phyloP scores from a whole-genome alignment of 2,329 filamentous ascomycete genomes.

The Pseudogymnoascus sp. region DNA sequence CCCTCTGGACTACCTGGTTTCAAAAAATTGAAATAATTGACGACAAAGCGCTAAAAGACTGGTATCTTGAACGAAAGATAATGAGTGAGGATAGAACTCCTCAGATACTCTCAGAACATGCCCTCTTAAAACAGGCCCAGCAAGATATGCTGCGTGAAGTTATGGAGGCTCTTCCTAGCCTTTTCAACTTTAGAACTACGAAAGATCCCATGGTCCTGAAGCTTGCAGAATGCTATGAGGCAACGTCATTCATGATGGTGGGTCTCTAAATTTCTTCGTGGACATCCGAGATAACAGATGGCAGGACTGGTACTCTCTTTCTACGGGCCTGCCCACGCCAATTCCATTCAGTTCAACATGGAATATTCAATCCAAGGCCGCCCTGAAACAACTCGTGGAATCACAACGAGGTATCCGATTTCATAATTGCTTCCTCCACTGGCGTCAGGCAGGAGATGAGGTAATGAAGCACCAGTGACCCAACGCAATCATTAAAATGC shows the following conservation, averaged over 20 bases:
- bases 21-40: constrained; percentile 42
- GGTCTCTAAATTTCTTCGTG: too few relatives aligned
- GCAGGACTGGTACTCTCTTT: constrained; percentile 42
- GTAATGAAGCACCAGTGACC: constrained; percentile 13
- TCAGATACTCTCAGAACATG: constrained; percentile 28
- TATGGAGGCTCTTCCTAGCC: constrained; percentile 36
- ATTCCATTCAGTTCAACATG: constrained; percentile 50
- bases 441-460: constrained; percentile 50
- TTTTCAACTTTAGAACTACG: constrained; percentile 37
- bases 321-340: constrained; percentile 42
- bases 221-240: constrained; percentile 43
- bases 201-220: constrained; percentile 41
- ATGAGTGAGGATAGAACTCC: too few relatives aligned
- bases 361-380: constrained; percentile 52
- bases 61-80: constrained; percentile 33
- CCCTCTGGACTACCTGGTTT: constrained; percentile 55
- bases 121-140: constrained; percentile 41
- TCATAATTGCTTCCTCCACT: constrained; percentile 52
- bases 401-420: constrained; percentile 48
- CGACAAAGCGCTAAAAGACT: constrained; percentile 44
- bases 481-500: constrained; percentile 20
- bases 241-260: constrained; percentile 33
- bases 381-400: constrained; percentile 44
- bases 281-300: too few relatives aligned
- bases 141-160: constrained; percentile 41